These are phyloP conservation scores for Yamadazyma sp. DNA, from an alignment of 1,139 yeast genomes.

Conservation along the genomic window DNA sequence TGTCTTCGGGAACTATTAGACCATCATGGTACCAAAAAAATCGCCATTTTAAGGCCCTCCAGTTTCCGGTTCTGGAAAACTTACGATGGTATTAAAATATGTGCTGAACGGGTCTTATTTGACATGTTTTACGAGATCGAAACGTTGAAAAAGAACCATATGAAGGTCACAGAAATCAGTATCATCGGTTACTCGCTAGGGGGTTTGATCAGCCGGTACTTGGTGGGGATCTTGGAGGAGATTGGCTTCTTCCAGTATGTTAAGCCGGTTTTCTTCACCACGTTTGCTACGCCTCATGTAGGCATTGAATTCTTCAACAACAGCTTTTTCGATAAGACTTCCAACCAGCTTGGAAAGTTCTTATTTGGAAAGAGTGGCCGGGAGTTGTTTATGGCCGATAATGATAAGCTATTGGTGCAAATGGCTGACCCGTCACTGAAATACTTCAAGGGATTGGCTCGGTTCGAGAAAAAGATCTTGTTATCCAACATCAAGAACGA, in stretches of 20 bases:
- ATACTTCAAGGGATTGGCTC: slow-evolving; percentile 54
- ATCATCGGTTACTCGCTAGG: slow-evolving; percentile 48
- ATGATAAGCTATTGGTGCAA: slow-evolving; percentile 43
- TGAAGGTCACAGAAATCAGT: slow-evolving; percentile 39
- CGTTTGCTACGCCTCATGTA: slow-evolving; percentile 91
- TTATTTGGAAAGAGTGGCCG: slow-evolving; percentile 73
- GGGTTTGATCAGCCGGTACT: slow-evolving; percentile 53
- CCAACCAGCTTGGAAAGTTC: slow-evolving; percentile 61
- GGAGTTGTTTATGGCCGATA: slow-evolving; percentile 62
- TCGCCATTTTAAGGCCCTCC: slow-evolving; percentile 62
- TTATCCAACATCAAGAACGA: slow-evolving; percentile 81
- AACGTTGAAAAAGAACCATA: slow-evolving; percentile 40
- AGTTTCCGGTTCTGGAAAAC: slow-evolving; percentile 77
- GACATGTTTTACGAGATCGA: slow-evolving; percentile 64
- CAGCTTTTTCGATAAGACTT: slow-evolving; percentile 39
- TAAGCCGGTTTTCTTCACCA: slow-evolving; percentile 65
- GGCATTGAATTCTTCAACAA: slow-evolving; percentile 59
- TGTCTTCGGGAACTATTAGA: slow-evolving; percentile 44
- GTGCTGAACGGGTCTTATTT: slow-evolving; percentile 66
- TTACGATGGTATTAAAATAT: slow-evolving; percentile 76
- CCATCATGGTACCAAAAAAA: slow-evolving; percentile 35
- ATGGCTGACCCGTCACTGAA: slow-evolving; percentile 56
- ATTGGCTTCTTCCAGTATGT: slow-evolving; percentile 57
- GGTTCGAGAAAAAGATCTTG: slow-evolving; percentile 56
- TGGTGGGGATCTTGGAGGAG: slow-evolving; percentile 64